Evolutionary conservation across 768 basidiomycete species (phyloP), one percentile per base, ranked within the genome.

Genomic region (Pleurotus salmoneostramineus): DNA sequence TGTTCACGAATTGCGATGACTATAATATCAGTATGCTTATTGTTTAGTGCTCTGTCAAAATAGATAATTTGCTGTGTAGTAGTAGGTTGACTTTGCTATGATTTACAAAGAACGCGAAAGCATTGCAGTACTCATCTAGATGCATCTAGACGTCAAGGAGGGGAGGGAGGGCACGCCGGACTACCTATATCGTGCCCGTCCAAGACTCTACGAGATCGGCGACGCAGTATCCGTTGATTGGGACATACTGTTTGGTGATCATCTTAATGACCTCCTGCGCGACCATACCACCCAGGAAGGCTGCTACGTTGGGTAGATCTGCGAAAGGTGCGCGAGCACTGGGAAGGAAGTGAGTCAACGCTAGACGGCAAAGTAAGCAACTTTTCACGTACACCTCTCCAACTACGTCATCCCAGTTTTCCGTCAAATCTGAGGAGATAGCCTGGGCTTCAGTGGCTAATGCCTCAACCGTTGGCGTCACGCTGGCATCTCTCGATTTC

Each of bases 181-280:
- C 12, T 17, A 45, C 8, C 17, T 17, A 76, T 14, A 80, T 68
- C 11, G 87, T 71, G 10, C 87, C 88, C 4, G 90, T 91, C 85
- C 84, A 88, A 15, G 84, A 85, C 52, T 89, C 89, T 32, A 93
- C 79, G 60, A 97, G 79, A 72, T 98, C 95, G 49, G 96, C 76
- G 21, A 93, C 79, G 64, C 89, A 91, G 62, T 88, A 88, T 11
- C 93, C 91, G 60, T 88, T 84, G 61, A 96, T 81, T 6, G 97
- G 95, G 11, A 95, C 81, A 68, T 99, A 99, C 71, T 99, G 97
- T 65, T 85, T 87, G 58, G 96, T 99, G 65, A 96, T 88, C 73
- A 98, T 80, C 80, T 99, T 98, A 79, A 98, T 98, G 5, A 87
- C 86, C 68, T 99, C 97, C 64, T 99, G 97, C 27, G 95, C 94